phyloP scores from a whole-genome alignment of 2,329 filamentous ascomycete genomes.

The Fusarium euwallaceae region DNA sequence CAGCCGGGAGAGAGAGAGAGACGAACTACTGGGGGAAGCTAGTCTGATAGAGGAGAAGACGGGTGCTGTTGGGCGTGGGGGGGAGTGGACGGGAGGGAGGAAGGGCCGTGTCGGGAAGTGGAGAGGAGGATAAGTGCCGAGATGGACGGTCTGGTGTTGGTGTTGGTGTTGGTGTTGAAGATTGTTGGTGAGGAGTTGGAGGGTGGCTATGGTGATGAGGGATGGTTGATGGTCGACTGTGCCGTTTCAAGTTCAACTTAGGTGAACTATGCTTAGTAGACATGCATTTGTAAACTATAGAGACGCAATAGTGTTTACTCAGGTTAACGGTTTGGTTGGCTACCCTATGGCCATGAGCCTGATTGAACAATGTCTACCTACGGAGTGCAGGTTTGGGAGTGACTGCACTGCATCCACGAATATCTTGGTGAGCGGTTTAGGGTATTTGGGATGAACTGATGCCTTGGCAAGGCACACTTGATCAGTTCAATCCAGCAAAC shows the following conservation, averaged over 20 bases:
- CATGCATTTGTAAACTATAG: background rate
- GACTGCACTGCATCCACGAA: background rate
- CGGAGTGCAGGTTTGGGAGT: background rate
- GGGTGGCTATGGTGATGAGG: background rate
- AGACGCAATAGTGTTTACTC: background rate
- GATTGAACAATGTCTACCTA: background rate
- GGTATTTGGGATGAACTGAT: background rate
- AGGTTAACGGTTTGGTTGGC: background rate
- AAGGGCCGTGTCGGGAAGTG: background rate
- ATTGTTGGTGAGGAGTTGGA: background rate
- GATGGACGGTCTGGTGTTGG: background rate
- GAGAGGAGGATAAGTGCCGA: background rate
- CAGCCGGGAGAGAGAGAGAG: background rate
- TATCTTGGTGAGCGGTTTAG: background rate
- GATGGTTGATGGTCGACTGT: background rate
- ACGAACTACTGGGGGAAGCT: background rate
- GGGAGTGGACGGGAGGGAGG: background rate
- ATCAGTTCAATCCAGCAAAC: background rate
- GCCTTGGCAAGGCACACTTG: background rate
- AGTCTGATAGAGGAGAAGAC: background rate
- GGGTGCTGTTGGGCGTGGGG: background rate
- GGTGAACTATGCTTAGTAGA: background rate
- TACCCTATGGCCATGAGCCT: background rate
- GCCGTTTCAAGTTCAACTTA: background rate
- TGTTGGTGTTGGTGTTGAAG: background rate